A percentile compares a stretch with the other conserved stretches of the same genome.
These are phyloP conservation scores for Cutaneotrichosporon sp. DNA, from an alignment of 1,284 basidiomycete genomes.

Conservation along the genomic window DNA sequence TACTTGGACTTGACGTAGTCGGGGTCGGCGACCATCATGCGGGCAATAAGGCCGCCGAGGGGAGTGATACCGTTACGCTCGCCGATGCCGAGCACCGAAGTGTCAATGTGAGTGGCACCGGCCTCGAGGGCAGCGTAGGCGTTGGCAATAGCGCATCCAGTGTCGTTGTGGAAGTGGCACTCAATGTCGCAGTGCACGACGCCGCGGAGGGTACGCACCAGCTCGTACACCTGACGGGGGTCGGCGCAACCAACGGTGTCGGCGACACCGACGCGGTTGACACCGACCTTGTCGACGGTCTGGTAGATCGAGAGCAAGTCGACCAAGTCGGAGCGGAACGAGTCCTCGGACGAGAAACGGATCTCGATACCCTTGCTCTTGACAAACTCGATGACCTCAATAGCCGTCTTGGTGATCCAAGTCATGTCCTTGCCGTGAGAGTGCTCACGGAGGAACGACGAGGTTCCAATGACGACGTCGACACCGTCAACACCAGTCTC, in stretches of 20 bases:
- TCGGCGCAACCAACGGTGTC: constrained; percentile 99
- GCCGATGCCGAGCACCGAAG: constrained; percentile 89
- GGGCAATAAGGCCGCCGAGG: constrained; percentile 93
- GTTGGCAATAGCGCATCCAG: constrained; percentile 90
- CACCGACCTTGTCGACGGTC: constrained; percentile 99
- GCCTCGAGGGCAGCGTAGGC: constrained; percentile 98
- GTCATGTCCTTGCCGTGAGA: constrained; percentile 99
- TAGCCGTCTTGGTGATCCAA: constrained; percentile 94
- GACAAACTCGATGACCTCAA: constrained; percentile 98
- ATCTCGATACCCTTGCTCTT: constrained; percentile 99
- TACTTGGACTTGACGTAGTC: constrained; percentile 99
- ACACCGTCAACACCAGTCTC: constrained; percentile 99
- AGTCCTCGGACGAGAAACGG: constrained; percentile 99
- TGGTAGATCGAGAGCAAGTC: constrained; percentile 98
- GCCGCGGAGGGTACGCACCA: constrained; percentile 91
- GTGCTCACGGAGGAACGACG: constrained; percentile 98
- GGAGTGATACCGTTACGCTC: constrained; percentile 99
- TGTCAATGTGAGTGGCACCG: constrained; percentile 98
- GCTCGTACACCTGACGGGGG: constrained; percentile 97
- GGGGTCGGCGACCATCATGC: constrained; percentile 86
- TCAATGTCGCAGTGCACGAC: constrained; percentile 98
- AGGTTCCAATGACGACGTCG: constrained; percentile 98
- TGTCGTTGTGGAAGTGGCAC: constrained; percentile 98
- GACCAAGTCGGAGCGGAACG: constrained; percentile 98
- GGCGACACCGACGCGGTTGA: constrained; percentile 98